phyloP scores from a whole-genome alignment of 345 rosid species.

The Pistacia vera region DNA sequence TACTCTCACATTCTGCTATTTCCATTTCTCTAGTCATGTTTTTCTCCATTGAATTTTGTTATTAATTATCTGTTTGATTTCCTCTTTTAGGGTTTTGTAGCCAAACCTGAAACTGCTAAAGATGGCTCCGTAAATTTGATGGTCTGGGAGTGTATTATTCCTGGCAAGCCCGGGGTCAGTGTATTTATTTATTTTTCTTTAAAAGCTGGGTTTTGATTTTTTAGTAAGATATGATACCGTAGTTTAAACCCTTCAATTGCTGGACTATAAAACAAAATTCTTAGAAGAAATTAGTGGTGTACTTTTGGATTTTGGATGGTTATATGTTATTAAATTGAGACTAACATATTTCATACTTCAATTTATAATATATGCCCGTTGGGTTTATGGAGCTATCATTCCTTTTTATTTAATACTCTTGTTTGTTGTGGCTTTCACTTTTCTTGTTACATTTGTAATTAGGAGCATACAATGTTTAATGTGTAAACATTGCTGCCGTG shows the following conservation, averaged over 20 bases:
- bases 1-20: background rate
- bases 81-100: conserved; percentile 52
- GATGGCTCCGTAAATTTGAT: conserved; percentile 58
- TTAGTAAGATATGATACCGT: background rate
- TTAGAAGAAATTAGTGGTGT: conserved; percentile 5
- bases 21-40: background rate
- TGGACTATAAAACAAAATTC: background rate
- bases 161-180: conserved; percentile 56
- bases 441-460: background rate
- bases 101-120: conserved; percentile 41
- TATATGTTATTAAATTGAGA: background rate
- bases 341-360: background rate
- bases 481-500: background rate
- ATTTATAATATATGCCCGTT: background rate
- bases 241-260: background rate
- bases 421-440: background rate
- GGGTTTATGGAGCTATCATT: background rate
- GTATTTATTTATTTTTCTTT: background rate
- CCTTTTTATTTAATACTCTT: background rate
- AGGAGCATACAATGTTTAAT: background rate
- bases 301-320: background rate
- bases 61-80: conserved; percentile 34
- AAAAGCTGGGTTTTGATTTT: conserved; percentile 1
- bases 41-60: conserved; percentile 4
- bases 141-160: conserved; percentile 56